Conservation (phyloP, 805 yeast genomes). For the Candida loeiensis region DNA sequence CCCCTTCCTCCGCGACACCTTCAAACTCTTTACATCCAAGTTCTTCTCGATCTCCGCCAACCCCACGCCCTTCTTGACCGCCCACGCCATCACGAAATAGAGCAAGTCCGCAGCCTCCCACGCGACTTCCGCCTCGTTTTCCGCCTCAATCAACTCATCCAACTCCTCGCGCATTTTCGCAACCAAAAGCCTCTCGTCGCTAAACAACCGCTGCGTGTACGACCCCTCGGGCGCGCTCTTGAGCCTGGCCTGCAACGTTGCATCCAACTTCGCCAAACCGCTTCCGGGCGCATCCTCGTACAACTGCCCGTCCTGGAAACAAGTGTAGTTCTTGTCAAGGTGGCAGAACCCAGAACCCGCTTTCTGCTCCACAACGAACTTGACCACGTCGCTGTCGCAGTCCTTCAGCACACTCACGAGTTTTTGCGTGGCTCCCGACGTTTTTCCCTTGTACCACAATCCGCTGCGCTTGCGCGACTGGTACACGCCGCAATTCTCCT, state of each 20-base stretch:
- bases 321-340: constrained; percentile 64
- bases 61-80: constrained; percentile 69
- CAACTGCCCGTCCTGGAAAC: constrained; percentile 56
- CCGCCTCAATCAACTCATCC: constrained; percentile 90
- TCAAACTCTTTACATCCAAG: constrained; percentile 75
- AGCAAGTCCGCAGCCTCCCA: constrained; percentile 97
- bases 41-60: constrained; percentile 79
- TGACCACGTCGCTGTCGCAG: constrained; percentile 90
- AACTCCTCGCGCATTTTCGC: constrained; percentile 96
- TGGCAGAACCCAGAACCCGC: constrained; percentile 92
- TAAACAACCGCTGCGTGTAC: constrained; percentile 85
- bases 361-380: constrained; percentile 77
- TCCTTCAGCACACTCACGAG: constrained; percentile 67
- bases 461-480: constrained; percentile 77
- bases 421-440: constrained; percentile 93
- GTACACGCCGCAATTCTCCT: constrained; percentile 82
- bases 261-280: constrained; percentile 70
- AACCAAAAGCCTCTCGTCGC: constrained; percentile 66
- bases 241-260: constrained; percentile 59
- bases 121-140: constrained; percentile 52
- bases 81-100: constrained; percentile 52
- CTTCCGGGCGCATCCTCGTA: constrained; percentile 44
- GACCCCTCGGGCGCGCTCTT: constrained; percentile 82
- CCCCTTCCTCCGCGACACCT: constrained; percentile 90
- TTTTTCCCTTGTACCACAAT: constrained; percentile 92